Evolutionary conservation across 345 rosid species (phyloP), one percentile per base, ranked within the genome.

Genomic region (Pugionium cornutum): DNA sequence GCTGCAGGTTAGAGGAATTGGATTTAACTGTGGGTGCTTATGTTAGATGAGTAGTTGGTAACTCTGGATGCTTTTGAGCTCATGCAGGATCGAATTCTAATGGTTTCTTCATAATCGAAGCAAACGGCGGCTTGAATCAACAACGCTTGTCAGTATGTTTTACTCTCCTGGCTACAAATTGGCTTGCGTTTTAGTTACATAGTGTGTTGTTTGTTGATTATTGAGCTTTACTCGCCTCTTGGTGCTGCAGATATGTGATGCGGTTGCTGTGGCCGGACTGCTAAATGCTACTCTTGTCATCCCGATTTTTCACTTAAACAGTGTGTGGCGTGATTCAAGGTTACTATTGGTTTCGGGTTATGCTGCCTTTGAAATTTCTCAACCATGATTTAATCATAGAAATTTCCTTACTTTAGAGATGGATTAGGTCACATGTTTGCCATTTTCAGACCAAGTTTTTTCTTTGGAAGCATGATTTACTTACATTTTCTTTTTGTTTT

Each of bases 311-410:
- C 97, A 94, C 77, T 76, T 88, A 60, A 94, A 94, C 73, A 94
- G 97, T 63, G 96, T 94, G 53, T 90, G 99, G 99, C 92, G 83
- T 78, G 99, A 90, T 83, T 88, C 92, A 78, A 94, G 97, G 99
- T 94, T 76, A 77, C 72, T 78, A 51, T 61, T 56, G 48, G 46
- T 67, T 40, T 47, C 50, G 3, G 27, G 8, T 64, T 50, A 35
- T 70, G 39, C 4, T 26, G 44, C 27, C 41, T 36, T 36, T 47
- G 27, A 69, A 34, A 2, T 50, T 45, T 66, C 46, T 48, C 51
- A 58, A 28, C 9, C 2, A 9, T 70, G 39, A 18, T 43, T 51
- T 9, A 5, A 7, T 33, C 35, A 51, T 9, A 3, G 52, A 18
- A 64, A 27, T 4, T 52, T 32, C 31, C 2, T 39, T 1, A 32